Conservation (phyloP, 306 rosid genomes). For the Lathyrus tuberosus region DNA sequence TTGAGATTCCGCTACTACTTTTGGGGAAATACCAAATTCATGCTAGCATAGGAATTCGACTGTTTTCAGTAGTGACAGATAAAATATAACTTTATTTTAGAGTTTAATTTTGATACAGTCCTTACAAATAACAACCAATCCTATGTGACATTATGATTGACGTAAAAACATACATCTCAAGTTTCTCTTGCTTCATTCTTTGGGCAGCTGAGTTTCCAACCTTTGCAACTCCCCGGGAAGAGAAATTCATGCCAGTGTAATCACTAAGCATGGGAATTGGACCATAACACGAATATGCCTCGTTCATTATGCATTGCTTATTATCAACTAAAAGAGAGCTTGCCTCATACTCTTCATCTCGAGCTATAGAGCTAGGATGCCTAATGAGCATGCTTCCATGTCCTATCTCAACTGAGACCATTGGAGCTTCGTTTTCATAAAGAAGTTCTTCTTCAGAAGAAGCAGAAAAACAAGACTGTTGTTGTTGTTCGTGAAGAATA, state of each 20-base stretch:
- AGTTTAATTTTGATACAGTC: no score
- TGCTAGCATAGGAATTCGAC: not conserved
- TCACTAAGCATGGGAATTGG: constrained; percentile 48
- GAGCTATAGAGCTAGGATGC: constrained; percentile 84
- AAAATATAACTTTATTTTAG: constrained; percentile 8
- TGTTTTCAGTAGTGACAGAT: constrained; percentile 6
- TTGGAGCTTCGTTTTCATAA: constrained; percentile 89
- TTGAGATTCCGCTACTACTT: constrained; percentile 6
- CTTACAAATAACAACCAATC: not conserved
- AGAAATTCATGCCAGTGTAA: constrained; percentile 50
- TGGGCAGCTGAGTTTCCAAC: constrained; percentile 49
- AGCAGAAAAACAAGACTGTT: constrained; percentile 79
- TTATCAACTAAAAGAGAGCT: constrained; percentile 95
- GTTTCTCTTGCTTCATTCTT: constrained; percentile 59
- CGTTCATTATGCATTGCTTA: constrained; percentile 59
- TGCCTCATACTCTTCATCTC: constrained; percentile 98
- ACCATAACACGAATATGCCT: constrained; percentile 69
- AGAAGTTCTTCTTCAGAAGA: constrained; percentile 95
- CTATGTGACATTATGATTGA: not conserved
- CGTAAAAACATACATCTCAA: constrained; percentile 50
- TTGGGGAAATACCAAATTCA: not conserved
- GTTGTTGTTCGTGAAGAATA: constrained; percentile 95
- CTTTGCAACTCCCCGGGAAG: constrained; percentile 52
- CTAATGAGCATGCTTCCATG: constrained; percentile 97
- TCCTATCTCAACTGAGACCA: constrained; percentile 99